Evolutionary conservation across 2,329 filamentous ascomycete species (phyloP).

Genomic region (Epichloe uncinata): DNA sequence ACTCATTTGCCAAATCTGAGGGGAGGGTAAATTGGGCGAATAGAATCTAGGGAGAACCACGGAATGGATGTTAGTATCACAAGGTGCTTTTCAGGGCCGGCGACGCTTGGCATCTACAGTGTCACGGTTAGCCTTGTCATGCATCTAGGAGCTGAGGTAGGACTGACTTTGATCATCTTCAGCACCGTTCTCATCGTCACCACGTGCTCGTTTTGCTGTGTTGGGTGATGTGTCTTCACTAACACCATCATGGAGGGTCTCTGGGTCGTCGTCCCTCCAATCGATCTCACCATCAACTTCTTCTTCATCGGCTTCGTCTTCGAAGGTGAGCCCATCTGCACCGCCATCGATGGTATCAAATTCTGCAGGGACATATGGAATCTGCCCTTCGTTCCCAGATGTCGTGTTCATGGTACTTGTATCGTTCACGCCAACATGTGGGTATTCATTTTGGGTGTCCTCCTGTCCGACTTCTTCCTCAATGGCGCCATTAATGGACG

Average conservation of each 20-base stretch:
- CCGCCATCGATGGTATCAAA: background rate
- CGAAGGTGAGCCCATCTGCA: background rate
- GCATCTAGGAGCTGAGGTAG: background rate
- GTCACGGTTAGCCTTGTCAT: slow-evolving; percentile 3
- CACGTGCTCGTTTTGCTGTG: slow-evolving; percentile 8
- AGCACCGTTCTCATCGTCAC: slow-evolving; percentile 7
- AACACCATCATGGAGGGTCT: background rate
- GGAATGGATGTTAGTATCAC: slow-evolving; percentile 4
- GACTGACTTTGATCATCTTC: slow-evolving; percentile 9
- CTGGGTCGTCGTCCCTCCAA: slow-evolving; percentile 10
- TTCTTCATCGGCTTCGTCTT: background rate
- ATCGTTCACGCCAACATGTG: background rate
- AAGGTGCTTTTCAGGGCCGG: slow-evolving; percentile 5
- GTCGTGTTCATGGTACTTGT: slow-evolving; percentile 1
- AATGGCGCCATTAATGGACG: background rate
- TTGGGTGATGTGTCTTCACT: slow-evolving; percentile 2
- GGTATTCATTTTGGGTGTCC: background rate
- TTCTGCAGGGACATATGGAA: slow-evolving; percentile 9
- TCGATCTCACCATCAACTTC: slow-evolving; percentile 8
- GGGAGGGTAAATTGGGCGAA: background rate
- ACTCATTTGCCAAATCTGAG: background rate
- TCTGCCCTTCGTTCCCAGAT: slow-evolving; percentile 19
- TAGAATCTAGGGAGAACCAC: background rate
- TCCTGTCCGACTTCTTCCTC: background rate
- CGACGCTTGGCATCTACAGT: slow-evolving; percentile 10